Percentiles rank a stretch among this genome's conserved stretches.
Conservation (phyloP, 345 rosid species). For the rapeseed (Brassica napus) region DNA sequence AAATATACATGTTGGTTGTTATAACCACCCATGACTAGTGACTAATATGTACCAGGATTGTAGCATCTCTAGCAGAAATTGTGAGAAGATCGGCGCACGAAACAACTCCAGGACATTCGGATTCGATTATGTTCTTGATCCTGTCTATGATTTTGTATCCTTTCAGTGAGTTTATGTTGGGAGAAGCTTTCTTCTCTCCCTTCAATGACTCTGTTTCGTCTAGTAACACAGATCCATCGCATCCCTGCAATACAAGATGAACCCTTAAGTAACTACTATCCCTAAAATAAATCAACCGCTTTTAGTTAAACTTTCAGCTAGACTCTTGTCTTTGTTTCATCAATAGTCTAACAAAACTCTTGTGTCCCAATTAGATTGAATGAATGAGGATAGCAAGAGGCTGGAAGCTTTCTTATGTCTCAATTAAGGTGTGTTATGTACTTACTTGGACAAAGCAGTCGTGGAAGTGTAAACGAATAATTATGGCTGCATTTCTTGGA, state of each 20-base stretch:
- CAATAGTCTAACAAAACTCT: background rate
- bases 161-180: slow-evolving; percentile 53
- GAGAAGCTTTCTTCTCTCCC: slow-evolving; percentile 79
- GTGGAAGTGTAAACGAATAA: slow-evolving; percentile 77
- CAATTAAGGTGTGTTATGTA: slow-evolving; percentile 4
- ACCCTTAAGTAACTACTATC: background rate
- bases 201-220: slow-evolving; percentile 66
- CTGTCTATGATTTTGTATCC: slow-evolving; percentile 74
- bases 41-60: slow-evolving; percentile 59
- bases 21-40: background rate
- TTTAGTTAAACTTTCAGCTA: background rate
- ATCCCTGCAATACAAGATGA: slow-evolving; percentile 57
- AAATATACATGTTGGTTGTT: background rate
- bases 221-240: slow-evolving; percentile 83
- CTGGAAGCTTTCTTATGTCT: background rate
- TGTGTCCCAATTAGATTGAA: no score
- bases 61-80: slow-evolving; percentile 86
- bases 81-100: slow-evolving; percentile 95
- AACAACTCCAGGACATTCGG: slow-evolving; percentile 87
- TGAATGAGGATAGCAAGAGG: background rate
- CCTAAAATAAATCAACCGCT: background rate
- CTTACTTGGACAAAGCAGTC: slow-evolving; percentile 90
- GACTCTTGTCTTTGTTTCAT: background rate
- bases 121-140: slow-evolving; percentile 86
- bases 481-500: slow-evolving; percentile 82